Conservation (phyloP, 148 eudicot species). For the Euryodendron excelsum region DNA sequence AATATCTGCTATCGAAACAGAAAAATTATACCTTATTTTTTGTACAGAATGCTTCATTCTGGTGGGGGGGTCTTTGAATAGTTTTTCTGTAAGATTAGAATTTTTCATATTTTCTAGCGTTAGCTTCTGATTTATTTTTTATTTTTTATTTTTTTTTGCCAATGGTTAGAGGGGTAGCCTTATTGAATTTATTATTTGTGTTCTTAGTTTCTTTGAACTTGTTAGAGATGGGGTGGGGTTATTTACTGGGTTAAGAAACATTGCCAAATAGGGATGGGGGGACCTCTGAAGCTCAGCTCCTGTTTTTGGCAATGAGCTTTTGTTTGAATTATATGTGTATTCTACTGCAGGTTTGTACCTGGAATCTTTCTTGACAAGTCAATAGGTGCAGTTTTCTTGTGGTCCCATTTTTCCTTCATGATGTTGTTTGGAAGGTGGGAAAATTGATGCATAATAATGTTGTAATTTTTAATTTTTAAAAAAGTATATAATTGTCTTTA, state of each 20-base stretch:
- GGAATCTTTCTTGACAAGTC: background rate
- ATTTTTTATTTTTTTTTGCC: no score
- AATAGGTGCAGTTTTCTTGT: slow-evolving; percentile 8
- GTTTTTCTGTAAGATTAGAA: no score
- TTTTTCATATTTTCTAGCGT: no score
- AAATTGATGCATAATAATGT: slow-evolving; percentile 6
- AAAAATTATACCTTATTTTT: no score
- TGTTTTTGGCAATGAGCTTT: slow-evolving; percentile 19
- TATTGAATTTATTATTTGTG: background rate
- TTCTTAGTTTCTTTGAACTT: background rate
- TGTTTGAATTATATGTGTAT: background rate
- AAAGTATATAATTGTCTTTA: no score
- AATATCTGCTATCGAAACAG: no score
- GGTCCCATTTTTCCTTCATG: slow-evolving; percentile 17
- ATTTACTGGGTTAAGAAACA: background rate
- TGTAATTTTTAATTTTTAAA: background rate
- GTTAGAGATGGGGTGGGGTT: background rate
- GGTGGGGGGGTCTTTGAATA: no score
- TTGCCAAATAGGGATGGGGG: slow-evolving; percentile 21
- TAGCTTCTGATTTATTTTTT: no score
- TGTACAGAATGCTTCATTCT: no score
- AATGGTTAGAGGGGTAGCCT: background rate
- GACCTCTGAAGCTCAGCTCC: slow-evolving; percentile 14
- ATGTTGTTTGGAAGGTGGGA: slow-evolving; percentile 5
- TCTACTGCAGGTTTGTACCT: slow-evolving; percentile 12